A percentile compares a stretch with the other conserved stretches of the same genome.
Conservation (phyloP, 805 yeast genomes). For the Wickerhamomyces xylosicus region DNA sequence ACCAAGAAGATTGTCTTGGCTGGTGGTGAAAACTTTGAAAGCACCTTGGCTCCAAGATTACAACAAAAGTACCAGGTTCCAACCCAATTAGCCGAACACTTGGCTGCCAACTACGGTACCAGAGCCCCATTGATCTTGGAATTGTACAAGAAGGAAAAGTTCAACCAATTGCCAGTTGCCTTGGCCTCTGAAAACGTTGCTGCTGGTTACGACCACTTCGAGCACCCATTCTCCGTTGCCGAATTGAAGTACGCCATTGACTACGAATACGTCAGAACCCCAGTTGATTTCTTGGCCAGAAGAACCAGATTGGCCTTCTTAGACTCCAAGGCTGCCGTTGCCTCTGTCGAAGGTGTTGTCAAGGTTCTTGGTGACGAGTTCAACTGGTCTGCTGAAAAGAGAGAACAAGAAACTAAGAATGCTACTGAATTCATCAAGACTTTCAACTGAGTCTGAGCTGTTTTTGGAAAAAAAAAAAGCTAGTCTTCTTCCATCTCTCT, state of each 20-base stretch:
- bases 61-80: slow-evolving; percentile 71
- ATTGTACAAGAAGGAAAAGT: slow-evolving; percentile 34
- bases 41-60: slow-evolving; percentile 65
- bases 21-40: slow-evolving; percentile 78
- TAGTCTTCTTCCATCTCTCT: no score
- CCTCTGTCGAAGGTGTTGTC: slow-evolving; percentile 76
- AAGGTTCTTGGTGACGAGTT: slow-evolving; percentile 76
- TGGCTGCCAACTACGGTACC: slow-evolving; percentile 82
- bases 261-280: slow-evolving; percentile 81
- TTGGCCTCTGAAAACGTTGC: slow-evolving; percentile 32
- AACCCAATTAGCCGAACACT: slow-evolving; percentile 66
- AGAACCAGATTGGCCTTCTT: slow-evolving; percentile 89
- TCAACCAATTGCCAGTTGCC: slow-evolving; percentile 56
- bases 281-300: slow-evolving; percentile 84
- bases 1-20: slow-evolving; percentile 42
- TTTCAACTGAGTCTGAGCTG: slow-evolving; percentile 16
- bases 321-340: slow-evolving; percentile 75
- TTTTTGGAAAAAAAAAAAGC: no score
- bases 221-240: slow-evolving; percentile 83
- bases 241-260: slow-evolving; percentile 75
- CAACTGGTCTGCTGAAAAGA: slow-evolving; percentile 57
- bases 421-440: slow-evolving; percentile 51
- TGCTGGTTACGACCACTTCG: slow-evolving; percentile 39
- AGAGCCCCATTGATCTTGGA: slow-evolving; percentile 75
- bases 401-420: slow-evolving; percentile 39